Conservation (phyloP, 1,139 yeast species). For the Pichia sp. region DNA sequence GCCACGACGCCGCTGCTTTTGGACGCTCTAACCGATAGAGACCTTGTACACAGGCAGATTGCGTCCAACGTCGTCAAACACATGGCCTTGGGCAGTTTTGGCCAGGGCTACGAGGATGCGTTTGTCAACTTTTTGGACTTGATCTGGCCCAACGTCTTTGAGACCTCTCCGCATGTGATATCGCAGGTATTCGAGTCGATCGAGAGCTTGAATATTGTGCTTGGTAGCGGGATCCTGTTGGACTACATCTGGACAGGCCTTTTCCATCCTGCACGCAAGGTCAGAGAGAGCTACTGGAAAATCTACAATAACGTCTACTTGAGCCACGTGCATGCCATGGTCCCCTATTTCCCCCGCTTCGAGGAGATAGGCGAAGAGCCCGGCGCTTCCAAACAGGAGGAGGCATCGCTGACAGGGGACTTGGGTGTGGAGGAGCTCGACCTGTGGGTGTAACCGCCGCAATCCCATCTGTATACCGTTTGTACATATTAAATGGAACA, state of each 20-base stretch:
- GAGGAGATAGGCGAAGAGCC: constrained; percentile 32
- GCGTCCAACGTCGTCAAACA: constrained; percentile 88
- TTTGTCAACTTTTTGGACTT: constrained; percentile 71
- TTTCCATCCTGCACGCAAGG: constrained; percentile 90
- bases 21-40: constrained; percentile 89
- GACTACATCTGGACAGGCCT: constrained; percentile 84
- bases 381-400: constrained; percentile 2
- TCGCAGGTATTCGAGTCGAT: constrained; percentile 75
- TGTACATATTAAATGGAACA: too few species aligned
- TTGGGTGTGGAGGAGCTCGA: constrained; percentile 29
- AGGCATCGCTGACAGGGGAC: constrained; percentile 17
- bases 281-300: constrained; percentile 81
- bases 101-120: constrained; percentile 71
- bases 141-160: constrained; percentile 79
- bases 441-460: constrained; percentile 25
- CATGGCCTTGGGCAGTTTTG: constrained; percentile 74
- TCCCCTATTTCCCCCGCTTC: constrained; percentile 74
- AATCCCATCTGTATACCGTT: too few species aligned
- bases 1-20: constrained; percentile 78
- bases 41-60: constrained; percentile 90
- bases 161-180: constrained; percentile 93
- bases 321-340: constrained; percentile 68
- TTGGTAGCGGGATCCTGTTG: constrained; percentile 73
- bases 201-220: constrained; percentile 64
- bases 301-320: constrained; percentile 74